These are phyloP conservation scores for Candida rishiriensis DNA, from an alignment of 805 yeast species.

Conservation along the genomic window DNA sequence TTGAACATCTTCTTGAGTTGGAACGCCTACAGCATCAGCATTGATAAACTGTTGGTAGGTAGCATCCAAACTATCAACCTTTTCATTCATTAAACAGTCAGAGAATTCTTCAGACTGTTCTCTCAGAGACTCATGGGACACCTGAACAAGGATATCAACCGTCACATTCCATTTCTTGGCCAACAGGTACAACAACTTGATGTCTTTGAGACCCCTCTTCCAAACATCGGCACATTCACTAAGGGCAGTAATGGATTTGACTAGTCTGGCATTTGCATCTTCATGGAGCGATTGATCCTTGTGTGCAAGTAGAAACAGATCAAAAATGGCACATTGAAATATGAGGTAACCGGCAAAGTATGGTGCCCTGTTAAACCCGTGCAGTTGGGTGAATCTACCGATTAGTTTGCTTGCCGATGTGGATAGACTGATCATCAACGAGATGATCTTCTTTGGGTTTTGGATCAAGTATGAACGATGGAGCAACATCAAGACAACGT, in stretches of 20 bases:
- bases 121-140: too few species aligned
- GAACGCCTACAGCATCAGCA: too few species aligned
- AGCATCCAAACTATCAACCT: too few species aligned
- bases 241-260: constrained; percentile 20
- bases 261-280: constrained; percentile 17
- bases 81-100: too few species aligned
- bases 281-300: constrained; percentile 18
- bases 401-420: constrained; percentile 20
- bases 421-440: constrained; percentile 22
- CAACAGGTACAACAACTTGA: constrained; percentile 21
- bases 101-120: too few species aligned
- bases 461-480: constrained; percentile 30
- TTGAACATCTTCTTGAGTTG: too few species aligned
- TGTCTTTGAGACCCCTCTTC: constrained; percentile 29
- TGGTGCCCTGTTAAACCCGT: constrained; percentile 21
- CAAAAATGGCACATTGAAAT: constrained; percentile 31
- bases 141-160: constrained; percentile 2
- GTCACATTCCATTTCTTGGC: constrained; percentile 25
- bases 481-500: constrained; percentile 22
- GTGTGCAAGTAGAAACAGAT: constrained; percentile 27
- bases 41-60: too few species aligned
- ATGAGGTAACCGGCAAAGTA: constrained; percentile 31
- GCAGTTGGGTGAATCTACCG: constrained; percentile 9
- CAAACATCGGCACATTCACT: constrained; percentile 23
- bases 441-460: constrained; percentile 25